Base-by-base conservation (phyloP, 106 monocot genomes). In the Dioscorea dumetorum region DNA sequence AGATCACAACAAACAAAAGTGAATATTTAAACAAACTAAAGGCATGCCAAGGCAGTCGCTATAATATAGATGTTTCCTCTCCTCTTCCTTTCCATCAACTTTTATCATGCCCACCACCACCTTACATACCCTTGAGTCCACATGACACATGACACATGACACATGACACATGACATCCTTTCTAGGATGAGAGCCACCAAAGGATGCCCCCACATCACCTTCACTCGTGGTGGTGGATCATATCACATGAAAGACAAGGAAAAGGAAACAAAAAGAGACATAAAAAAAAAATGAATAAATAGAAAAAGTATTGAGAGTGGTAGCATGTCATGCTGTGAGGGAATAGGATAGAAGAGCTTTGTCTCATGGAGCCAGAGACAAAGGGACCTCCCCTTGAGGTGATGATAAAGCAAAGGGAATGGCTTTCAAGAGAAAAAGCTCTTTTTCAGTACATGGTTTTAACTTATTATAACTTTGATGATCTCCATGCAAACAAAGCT, bases 241-340 rank as follows among this genome's bases (percentile, higher is more conserved):
- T 67, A 33, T 67, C 67, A 73, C 78, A 78, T 57, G 78, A 78
- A 73, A 73, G 73, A 73, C 72, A 73, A 78, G 60, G 49, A 70
- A 18, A 70, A 74, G 74, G 65, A 70, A 80, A 80, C 79, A 80
- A 80, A 80, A 74, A 74, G 79, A 79, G 71, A 67, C 22, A 62
- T 22, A 15, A 35, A 50, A 62, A n/a, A 24, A 18, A 35, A 64
- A 64, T 28, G 18, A 48, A 59, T 54, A 70, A 23, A 41, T 58
- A 58, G 12, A 28, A 23, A 59, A 33, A 20, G 22, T 10, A 41
- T 41, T 41, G 6, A 76, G 31, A 52, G 58, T 63, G 71, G 53
- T 53, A 61, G 41, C 51, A 61, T 70, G 74, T 70, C 69, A 70
- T 53, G 53, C 31, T 65, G 70, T 41, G 41, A 41, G 50, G 66